Percentiles rank a stretch among this genome's conserved stretches.
Conservation (phyloP, 1,139 yeast genomes). For the Yamadazyma dushanensis region DNA sequence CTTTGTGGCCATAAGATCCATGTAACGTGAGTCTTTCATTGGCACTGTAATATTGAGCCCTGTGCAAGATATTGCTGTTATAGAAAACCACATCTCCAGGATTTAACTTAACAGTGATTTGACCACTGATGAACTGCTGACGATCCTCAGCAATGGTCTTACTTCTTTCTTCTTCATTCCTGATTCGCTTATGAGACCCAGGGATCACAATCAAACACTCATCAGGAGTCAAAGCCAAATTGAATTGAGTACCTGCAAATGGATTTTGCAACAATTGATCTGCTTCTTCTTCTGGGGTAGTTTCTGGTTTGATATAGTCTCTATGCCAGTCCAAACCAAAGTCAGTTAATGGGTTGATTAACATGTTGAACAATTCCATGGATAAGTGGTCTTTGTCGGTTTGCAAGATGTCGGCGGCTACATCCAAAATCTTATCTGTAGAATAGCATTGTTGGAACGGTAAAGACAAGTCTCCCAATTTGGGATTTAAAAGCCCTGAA, state of each 20-base stretch:
- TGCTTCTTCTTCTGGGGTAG: conserved; percentile 47
- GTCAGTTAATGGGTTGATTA: conserved; percentile 56
- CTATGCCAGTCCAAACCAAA: conserved; percentile 61
- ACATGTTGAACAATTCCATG: conserved; percentile 59
- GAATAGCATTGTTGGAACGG: conserved; percentile 50
- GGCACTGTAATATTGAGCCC: conserved; percentile 47
- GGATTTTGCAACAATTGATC: conserved; percentile 39
- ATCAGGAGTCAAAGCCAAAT: conserved; percentile 52
- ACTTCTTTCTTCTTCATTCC: conserved; percentile 48
- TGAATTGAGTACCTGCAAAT: conserved; percentile 56
- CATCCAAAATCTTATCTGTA: conserved; percentile 38
- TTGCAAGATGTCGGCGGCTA: conserved; percentile 49
- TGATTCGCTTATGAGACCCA: conserved; percentile 47
- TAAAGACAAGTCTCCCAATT: conserved; percentile 35
- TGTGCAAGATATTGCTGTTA: conserved; percentile 53
- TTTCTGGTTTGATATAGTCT: conserved; percentile 54
- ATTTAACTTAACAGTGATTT: conserved; percentile 42
- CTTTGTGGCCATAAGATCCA: conserved; percentile 54
- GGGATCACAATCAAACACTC: conserved; percentile 54
- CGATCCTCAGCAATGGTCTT: conserved; percentile 36
- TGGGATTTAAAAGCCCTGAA: conserved; percentile 52
- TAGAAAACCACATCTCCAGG: conserved; percentile 60
- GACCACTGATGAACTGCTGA: conserved; percentile 40
- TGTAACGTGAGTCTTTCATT: conserved; percentile 49
- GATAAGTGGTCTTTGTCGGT: conserved; percentile 35